These are phyloP conservation scores for Ganoderma lucidum DNA, from an alignment of 1,284 basidiomycete species.

Conservation along the genomic window DNA sequence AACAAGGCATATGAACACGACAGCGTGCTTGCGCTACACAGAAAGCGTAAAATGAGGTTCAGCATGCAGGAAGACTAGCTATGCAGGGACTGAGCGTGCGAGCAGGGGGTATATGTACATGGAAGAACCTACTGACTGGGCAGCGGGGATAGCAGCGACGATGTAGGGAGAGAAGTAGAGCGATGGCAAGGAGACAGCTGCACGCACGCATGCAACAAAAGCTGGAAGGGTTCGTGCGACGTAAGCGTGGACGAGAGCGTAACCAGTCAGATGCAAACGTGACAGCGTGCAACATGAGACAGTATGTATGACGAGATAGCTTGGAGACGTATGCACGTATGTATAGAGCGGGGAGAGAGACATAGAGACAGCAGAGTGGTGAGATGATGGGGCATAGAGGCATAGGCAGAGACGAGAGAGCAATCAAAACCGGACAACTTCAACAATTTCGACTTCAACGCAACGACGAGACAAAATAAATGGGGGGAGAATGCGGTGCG, in stretches of 20 bases:
- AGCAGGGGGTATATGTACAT: constrained; percentile 11
- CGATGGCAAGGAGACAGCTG: constrained; percentile 5
- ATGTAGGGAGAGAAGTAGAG: constrained; percentile 22
- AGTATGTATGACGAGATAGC: constrained; percentile 26
- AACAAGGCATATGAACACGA: constrained; percentile 24
- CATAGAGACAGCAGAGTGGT: constrained; percentile 25
- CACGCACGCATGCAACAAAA: constrained; percentile 30
- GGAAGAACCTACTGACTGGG: constrained; percentile 15
- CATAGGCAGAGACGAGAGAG: constrained; percentile 20
- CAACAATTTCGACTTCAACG: constrained; percentile 13
- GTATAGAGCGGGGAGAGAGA: constrained; percentile 19
- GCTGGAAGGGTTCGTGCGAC: constrained; percentile 22
- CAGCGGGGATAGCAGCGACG: constrained; percentile 19
- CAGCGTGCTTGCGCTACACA: constrained; percentile 31
- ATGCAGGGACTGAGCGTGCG: constrained; percentile 25
- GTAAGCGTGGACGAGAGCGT: constrained; percentile 25
- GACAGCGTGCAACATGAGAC: constrained; percentile 28
- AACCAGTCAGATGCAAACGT: constrained; percentile 17
- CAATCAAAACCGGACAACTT: constrained; percentile 12
- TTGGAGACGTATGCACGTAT: constrained; percentile 25
- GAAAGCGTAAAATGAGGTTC: constrained; percentile 22
- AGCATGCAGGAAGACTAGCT: constrained; percentile 32
- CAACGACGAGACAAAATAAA: constrained; percentile 20
- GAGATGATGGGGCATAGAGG: constrained; percentile 26
- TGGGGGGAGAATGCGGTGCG: constrained; percentile 17